Evolutionary conservation across 2,329 filamentous ascomycete genomes (phyloP), one percentile per base, ranked within the genome.

Genomic region (Cytospora mali): DNA sequence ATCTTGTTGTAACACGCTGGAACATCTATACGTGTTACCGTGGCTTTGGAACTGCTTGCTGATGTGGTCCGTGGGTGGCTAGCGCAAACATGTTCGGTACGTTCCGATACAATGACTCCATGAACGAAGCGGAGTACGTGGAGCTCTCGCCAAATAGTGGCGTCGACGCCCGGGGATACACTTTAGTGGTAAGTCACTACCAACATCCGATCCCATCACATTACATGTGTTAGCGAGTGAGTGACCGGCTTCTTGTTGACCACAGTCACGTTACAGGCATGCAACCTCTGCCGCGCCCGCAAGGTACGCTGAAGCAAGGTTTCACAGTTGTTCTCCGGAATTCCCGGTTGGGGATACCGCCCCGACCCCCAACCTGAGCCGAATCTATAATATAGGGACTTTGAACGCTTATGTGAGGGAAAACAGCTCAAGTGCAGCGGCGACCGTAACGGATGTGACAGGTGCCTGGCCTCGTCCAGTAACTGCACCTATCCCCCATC

Each of bases 401-500:
- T 23, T 16, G 6, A 10, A 25, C n/a, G 29, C 51, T 54, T 14
- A 54, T 21, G 0, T 23, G 10, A 31, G 25, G 28, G n/a, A n/a
- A 35, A 9, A 54, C 51, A 54, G 51, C 51, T 54, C 51, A 54
- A 54, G 51, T 54, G 51, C 29, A 54, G 51, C n/a, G 52, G 52
- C n/a, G 29, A 54, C 7, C 52, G 52, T 39, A 33, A 33, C 52
- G 52, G 52, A 21, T 54, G 52, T 27, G 39, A 33, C 52, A 29
- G 52, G 6, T 54, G 52, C n/a, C 31, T 54, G 31, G 52, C 52
- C 28, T 54, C 52, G 21, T 54, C 52, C 27, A 14, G n/a, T 16
- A 33, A 54, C 23, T 54, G 52, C 52, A 16, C 13, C n/a, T 39
- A 54, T 16, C 29, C 21, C 21, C 52, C 52, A 13, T 29, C 33